These are phyloP conservation scores for Toxicodendron radicans DNA, from an alignment of 345 rosid species.

Conservation along the genomic window DNA sequence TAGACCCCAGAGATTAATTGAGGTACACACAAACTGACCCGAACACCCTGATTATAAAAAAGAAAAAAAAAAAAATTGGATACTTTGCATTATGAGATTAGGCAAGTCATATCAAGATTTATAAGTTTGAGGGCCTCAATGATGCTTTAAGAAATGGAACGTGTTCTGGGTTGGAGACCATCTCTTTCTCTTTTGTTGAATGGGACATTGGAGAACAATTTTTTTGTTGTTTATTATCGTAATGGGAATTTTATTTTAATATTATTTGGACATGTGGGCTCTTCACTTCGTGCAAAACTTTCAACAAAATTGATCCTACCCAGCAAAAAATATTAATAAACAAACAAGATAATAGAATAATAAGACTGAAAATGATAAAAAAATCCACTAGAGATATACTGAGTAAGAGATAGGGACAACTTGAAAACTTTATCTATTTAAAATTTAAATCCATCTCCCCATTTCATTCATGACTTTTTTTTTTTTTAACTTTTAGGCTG, in stretches of 20 bases:
- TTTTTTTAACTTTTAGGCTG: not conserved
- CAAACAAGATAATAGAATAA: not conserved
- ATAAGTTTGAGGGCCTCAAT: conserved; percentile 1
- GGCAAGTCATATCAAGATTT: conserved; percentile 11
- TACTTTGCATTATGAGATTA: conserved; percentile 6
- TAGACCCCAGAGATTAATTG: too few relatives aligned
- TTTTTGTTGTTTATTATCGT: conserved; percentile 17
- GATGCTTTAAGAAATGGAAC: conserved; percentile 28
- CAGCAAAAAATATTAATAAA: not conserved
- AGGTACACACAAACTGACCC: too few relatives aligned
- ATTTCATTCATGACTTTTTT: too few relatives aligned
- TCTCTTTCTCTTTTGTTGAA: conserved; percentile 11
- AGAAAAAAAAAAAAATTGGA: too few relatives aligned
- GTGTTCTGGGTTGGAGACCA: conserved; percentile 16
- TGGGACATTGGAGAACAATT: conserved; percentile 23
- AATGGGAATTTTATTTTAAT: conserved; percentile 8
- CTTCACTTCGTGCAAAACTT: conserved; percentile 22
- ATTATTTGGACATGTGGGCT: conserved; percentile 27
- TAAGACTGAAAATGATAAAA: conserved; percentile 8
- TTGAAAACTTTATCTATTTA: not conserved
- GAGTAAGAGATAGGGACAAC: not conserved
- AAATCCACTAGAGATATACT: conserved; percentile 9
- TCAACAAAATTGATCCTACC: not conserved
- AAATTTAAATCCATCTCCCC: not conserved
- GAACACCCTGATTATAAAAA: too few relatives aligned